Base-by-base conservation (phyloP, 371 early-diverging fungal species). In the Mucor irregularis region DNA sequence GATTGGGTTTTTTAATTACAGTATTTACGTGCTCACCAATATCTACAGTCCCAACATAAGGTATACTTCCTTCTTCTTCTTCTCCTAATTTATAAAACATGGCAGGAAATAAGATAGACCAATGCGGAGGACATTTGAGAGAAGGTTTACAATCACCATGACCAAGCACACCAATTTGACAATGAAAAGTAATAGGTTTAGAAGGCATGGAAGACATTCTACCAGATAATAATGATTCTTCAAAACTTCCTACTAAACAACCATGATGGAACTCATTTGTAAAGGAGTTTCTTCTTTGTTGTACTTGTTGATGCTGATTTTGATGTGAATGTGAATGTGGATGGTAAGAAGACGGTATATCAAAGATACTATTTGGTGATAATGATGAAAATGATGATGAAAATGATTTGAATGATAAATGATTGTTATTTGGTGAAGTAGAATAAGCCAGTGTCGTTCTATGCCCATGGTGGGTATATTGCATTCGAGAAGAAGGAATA, bases 141-240 rank as follows among this genome's bases (percentile, higher is more conserved):
- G 76, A 70, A 0, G 86, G 74, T 50, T 81, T 81, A 52, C 88
- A 84, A 49, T 85, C 74, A 50, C 78, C 78, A 33, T 66, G 56
- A 0, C 87, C 91, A 22, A 90, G 66, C 2, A 84, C 90, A 2
- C 91, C 90, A 22, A 93, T 84, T 47, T 90, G 89, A 21, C 86
- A 85, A 22, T 81, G 70, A 53, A 92, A 92, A 1, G 74, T 68
- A 42, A 93, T 78, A 3, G 93, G 91, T 29, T 85, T 82, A 5
- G 88, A 88, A 5, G 93, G 91, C 33, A 86, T 66, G 1, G 89
- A 81, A 5, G 91, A 90, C 90, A 93, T 89, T 28, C 92, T 73
- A 25, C 92, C 91, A n/a, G 78, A 85, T 1, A 93, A 71, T 16
- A 93, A 78, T 0, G 89, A 89, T 59, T 93, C 90, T 56, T 92